Evolutionary conservation across 257 asterid species (phyloP), one percentile per base, ranked within the genome.

Genomic region (Ehretia macrophylla): DNA sequence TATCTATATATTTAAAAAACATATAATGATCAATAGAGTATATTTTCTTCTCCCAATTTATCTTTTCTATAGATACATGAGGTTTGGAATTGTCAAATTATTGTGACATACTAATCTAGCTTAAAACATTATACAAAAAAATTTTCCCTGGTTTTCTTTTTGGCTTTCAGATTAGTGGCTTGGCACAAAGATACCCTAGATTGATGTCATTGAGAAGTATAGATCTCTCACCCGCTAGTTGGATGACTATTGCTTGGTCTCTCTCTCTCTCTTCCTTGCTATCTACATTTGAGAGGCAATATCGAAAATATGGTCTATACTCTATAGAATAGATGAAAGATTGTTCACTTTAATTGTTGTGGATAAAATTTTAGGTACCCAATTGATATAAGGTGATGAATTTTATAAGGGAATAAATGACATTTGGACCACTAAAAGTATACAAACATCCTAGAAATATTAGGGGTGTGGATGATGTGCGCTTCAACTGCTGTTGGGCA

Each of bases 171-270:
- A 68, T 80, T 18, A 49, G 63, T 56, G 68, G 53, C 61, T 73
- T 76, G 20, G 72, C 80, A 50, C 69, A 73, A 62, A 68, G 77
- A 60, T 65, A 35, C 60, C 76, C 85, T 3, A 78, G 85, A 49
- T 66, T 80, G 50, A 71, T 67, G 83, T 70, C 85, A 19, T 51
- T 80, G 75, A 80, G 67, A 68, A 76, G 83, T 61, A 78, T 77
- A 46, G 85, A 80, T 59, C 83, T 79, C 65, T 79, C 81, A 45
- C 84, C 84, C 0, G 81, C 81, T 59, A 72, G 81, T 75, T 79
- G 84, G 85, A 62, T 80, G 83, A 71, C 85, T 4, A 80, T 80
- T 56, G 75, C 83, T 22, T 80, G 85, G 85, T 80, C 69, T 19
- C 57, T 48, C 12, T 61, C 45, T 55, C 21, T 17, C 55, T 54